Percentiles rank a stretch among this genome's conserved stretches.
Conservation (phyloP, 2,329 filamentous ascomycete species). For the Sclerotinia sclerotiorum region DNA sequence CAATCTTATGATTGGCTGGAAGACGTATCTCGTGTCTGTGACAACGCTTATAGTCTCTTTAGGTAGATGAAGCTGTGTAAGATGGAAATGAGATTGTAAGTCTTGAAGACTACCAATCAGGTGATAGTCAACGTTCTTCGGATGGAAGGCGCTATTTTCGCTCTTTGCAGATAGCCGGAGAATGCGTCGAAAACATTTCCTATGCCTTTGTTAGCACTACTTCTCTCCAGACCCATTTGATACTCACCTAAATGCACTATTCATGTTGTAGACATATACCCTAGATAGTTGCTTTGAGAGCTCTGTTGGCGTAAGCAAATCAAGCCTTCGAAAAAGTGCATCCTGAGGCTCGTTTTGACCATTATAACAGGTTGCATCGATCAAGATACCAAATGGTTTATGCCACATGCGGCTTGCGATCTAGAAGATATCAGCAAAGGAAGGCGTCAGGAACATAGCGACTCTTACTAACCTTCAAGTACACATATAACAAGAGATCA, state of each 20-base stretch:
- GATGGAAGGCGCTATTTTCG: slow-evolving; percentile 60
- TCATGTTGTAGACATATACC: slow-evolving; percentile 73
- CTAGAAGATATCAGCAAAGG: slow-evolving; percentile 40
- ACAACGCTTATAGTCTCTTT: slow-evolving; percentile 70
- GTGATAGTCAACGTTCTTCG: slow-evolving; percentile 64
- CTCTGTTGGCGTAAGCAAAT: slow-evolving; percentile 62
- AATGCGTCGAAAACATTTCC: slow-evolving; percentile 64
- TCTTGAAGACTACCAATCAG: slow-evolving; percentile 65
- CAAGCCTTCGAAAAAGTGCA: slow-evolving; percentile 62
- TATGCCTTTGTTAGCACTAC: slow-evolving; percentile 40
- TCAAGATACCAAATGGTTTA: slow-evolving; percentile 64
- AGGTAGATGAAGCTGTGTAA: slow-evolving; percentile 64
- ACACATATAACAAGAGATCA: slow-evolving; percentile 66
- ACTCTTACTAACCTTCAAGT: slow-evolving; percentile 56
- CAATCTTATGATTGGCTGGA: slow-evolving; percentile 62
- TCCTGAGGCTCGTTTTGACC: slow-evolving; percentile 67
- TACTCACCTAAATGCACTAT: slow-evolving; percentile 65
- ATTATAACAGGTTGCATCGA: slow-evolving; percentile 69
- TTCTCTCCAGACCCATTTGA: slow-evolving; percentile 39
- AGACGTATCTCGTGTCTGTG: slow-evolving; percentile 64
- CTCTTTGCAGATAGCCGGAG: slow-evolving; percentile 61
- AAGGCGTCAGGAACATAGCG: slow-evolving; percentile 16
- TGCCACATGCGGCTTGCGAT: slow-evolving; percentile 71
- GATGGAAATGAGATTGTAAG: slow-evolving; percentile 64
- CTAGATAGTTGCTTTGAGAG: slow-evolving; percentile 58